Base-by-base conservation (phyloP, 2,329 filamentous ascomycete genomes). In the Colletotrichum gloeosporioides region DNA sequence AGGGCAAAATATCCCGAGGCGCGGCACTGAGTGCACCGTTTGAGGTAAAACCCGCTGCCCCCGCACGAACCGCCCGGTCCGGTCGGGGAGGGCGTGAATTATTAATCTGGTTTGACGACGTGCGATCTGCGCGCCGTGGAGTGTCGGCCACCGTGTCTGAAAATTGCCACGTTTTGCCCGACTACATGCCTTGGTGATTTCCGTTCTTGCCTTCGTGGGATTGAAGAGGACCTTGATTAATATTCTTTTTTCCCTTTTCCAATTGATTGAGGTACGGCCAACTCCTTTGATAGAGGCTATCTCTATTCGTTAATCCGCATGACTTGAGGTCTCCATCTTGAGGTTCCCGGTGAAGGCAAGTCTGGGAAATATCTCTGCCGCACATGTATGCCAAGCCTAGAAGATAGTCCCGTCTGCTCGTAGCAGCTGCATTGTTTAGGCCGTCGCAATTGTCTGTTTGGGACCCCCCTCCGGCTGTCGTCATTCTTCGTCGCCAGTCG, bases 271-370 rank as follows among this genome's bases (percentile, higher is more conserved):
- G 7, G 6, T 4, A 7, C 4, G 34, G 34, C 34, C 34, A 4
- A 3, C 34, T 2, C 1, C 34, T 36, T 7, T 36, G 13, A 1
- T 8, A 15, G 34, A 16, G 15, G 34, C 16, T 0, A n/a, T 44
- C 9, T 44, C 16, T 44, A 5, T 18, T 44, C 16, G 16, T 18
- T 5, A 3, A 4, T 44, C 36, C 18, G 16, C 4, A 16, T 18
- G 16, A 5, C 4, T 18, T 16, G 36, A 5, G 4, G 2, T 15
- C 36, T 44, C 2, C 16, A 0, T 44, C 16, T 36, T 0, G 34
- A 3, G 6, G 34, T 8, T 1, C 34, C 2, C 4, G 12, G 7
- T 39, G 16, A 10, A 4, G 2, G 4, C 1, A 16, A 10, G 2
- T 18, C 16, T 44, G 39, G 39, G 2, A 44, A 44, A 18, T 44